Base-by-base conservation (phyloP, 352 stramenopile genomes). In the Thraustochytrium striatum region DNA sequence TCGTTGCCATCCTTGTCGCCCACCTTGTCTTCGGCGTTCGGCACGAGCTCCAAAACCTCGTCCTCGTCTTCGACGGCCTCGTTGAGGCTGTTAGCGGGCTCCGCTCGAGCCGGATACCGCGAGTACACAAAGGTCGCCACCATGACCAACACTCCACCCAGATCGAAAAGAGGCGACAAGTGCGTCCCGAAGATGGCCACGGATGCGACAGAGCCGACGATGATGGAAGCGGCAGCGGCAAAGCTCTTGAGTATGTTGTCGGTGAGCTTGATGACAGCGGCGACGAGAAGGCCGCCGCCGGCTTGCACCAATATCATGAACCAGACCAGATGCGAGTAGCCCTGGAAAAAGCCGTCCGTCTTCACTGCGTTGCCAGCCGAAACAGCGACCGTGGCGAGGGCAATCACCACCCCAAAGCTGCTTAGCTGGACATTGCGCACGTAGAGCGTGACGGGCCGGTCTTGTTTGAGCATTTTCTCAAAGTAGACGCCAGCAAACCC, bases 211-310 rank as follows among this genome's bases (percentile, higher is more conserved):
- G 59, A 70, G 13, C 39, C 43, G 32, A 95, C 72, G 57, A 96
- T n/a, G 35, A 70, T 96, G 47, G 86, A 92, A 44, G 96, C 89
- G 9, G 88, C 89, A 2, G 89, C 90, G 11, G 90, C 92, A 84
- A 96, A 96, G 19, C 88, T 89, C 81, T 97, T 97, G 72, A 95
- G 81, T 9, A 97, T 94, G 83, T 96, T 96, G 84, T 96, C 91
- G 2, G 92, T 90, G 82, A 96, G 95, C 80, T 95, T 95, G 3
- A 96, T 85, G 0, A 97, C 91, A 8, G 94, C 87, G 25, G 89
- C 91, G 25, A 96, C 91, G 58, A 96, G 89, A 8, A 97, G 83
- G 28, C 92, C 92, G 33, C 91, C 92, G 8, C 89, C 82, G 5
- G 90, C 88, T 79, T 93, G 89, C 0, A 93, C 81, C 0, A 80